Conservation (phyloP, 1,139 yeast species). For the Suhomyces choctaworum region DNA sequence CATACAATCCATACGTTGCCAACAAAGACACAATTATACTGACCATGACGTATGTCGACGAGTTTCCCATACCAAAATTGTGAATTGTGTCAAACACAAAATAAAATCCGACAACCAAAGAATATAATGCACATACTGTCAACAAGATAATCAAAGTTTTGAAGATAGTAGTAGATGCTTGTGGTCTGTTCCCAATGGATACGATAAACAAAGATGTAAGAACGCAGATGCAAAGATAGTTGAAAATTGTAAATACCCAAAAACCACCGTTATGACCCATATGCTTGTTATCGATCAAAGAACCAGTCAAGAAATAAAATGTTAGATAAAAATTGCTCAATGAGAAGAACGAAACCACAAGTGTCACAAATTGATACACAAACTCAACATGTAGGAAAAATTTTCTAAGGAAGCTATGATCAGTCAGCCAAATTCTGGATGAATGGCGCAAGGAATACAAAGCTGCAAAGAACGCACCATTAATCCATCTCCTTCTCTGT, state of each 20-base stretch:
- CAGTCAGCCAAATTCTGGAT: conserved; percentile 80
- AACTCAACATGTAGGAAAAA: conserved; percentile 81
- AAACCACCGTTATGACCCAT: conserved; percentile 73
- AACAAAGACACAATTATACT: conserved; percentile 81
- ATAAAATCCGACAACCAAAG: conserved; percentile 78
- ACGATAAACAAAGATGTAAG: conserved; percentile 83
- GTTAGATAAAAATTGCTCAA: conserved; percentile 88
- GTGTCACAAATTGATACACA: conserved; percentile 71
- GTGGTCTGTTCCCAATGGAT: conserved; percentile 95
- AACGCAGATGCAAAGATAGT: conserved; percentile 77
- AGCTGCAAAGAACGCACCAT: conserved; percentile 97
- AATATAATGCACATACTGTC: conserved; percentile 77
- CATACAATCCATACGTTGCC: conserved; percentile 91
- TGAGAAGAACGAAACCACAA: conserved; percentile 85
- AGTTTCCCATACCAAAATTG: conserved; percentile 37
- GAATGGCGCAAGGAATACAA: conserved; percentile 80
- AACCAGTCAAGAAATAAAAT: conserved; percentile 90
- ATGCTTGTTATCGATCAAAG: conserved; percentile 54
- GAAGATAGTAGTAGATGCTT: conserved; percentile 74
- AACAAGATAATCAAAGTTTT: conserved; percentile 68
- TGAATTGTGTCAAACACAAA: conserved; percentile 64
- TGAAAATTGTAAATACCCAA: conserved; percentile 78
- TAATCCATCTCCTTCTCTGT: conserved; percentile 97
- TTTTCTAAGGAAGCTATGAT: conserved; percentile 76
- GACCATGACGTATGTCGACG: conserved; percentile 56